Conservation (phyloP, 345 rosid genomes). For the Atalantia buxifolia region DNA sequence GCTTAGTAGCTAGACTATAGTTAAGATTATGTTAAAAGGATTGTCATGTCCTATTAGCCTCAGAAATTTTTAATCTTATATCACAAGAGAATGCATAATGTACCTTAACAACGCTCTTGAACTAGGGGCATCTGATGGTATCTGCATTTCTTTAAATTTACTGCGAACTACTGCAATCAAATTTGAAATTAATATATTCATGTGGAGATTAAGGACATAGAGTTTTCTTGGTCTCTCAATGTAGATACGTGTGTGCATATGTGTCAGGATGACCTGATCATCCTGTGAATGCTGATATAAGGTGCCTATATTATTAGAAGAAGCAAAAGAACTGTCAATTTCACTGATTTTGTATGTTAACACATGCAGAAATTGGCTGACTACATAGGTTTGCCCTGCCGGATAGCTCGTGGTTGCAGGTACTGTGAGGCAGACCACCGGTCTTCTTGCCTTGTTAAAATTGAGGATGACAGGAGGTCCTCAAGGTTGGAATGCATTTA, state of each 20-base stretch:
- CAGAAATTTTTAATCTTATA: constrained; percentile 5
- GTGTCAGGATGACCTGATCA: neutral
- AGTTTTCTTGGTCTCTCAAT: neutral
- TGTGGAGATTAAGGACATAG: neutral
- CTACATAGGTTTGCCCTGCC: constrained; percentile 88
- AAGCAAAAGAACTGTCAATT: neutral
- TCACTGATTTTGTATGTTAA: constrained; percentile 13
- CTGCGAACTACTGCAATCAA: too few species aligned
- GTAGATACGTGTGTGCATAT: neutral
- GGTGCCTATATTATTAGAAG: neutral
- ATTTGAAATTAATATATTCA: too few species aligned
- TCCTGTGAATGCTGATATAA: constrained; percentile 8
- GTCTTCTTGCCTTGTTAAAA: constrained; percentile 92
- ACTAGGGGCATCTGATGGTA: constrained; percentile 12
- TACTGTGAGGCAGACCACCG: constrained; percentile 78
- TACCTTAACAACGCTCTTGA: neutral
- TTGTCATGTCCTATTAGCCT: neutral
- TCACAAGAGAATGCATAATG: neutral
- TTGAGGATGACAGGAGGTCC: constrained; percentile 64
- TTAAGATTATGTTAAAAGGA: constrained; percentile 5
- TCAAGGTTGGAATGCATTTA: constrained; percentile 46
- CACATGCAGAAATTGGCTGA: constrained; percentile 90
- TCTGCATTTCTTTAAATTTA: neutral
- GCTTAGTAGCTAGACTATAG: neutral
- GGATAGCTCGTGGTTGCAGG: constrained; percentile 95